Evolutionary conservation across 2,329 filamentous ascomycete genomes (phyloP).

Genomic region (Cercospora canescens): DNA sequence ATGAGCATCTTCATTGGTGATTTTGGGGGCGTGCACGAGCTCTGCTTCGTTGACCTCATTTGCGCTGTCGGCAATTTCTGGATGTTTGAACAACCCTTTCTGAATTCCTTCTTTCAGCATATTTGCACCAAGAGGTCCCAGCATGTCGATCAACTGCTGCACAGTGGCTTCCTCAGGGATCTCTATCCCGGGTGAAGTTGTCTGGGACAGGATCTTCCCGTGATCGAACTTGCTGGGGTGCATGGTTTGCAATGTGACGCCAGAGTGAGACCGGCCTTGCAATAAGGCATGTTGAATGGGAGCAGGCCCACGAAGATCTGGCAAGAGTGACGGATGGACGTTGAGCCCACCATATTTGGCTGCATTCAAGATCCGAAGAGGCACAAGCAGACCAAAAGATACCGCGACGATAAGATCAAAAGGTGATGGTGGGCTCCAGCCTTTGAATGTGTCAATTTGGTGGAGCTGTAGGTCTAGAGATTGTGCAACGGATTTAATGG

Average conservation of each 20-base stretch:
- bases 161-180: conserved; percentile 53
- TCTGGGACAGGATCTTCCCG: conserved; percentile 72
- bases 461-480: conserved; percentile 68
- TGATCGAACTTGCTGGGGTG: conserved; percentile 75
- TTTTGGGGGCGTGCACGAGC: conserved; percentile 66
- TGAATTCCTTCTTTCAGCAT: conserved; percentile 70
- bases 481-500: conserved; percentile 67
- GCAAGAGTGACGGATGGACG: conserved; percentile 83
- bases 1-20: conserved; percentile 63
- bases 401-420: conserved; percentile 83
- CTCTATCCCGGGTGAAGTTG: conserved; percentile 53
- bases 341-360: conserved; percentile 87
- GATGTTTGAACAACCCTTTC: conserved; percentile 64
- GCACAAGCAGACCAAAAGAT: conserved; percentile 90
- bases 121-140: conserved; percentile 66
- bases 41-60: conserved; percentile 27
- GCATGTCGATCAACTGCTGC: conserved; percentile 51
- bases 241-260: conserved; percentile 85
- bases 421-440: conserved; percentile 68
- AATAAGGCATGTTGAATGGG: conserved; percentile 86
- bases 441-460: conserved; percentile 76
- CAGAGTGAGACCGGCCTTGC: conserved; percentile 59
- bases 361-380: conserved; percentile 67
- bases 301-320: conserved; percentile 77
- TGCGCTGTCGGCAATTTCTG: conserved; percentile 32